Evolutionary conservation across 208 protist species (phyloP), one percentile per base, ranked within the genome.

Genomic region (Herpetomonas tarakana): DNA sequence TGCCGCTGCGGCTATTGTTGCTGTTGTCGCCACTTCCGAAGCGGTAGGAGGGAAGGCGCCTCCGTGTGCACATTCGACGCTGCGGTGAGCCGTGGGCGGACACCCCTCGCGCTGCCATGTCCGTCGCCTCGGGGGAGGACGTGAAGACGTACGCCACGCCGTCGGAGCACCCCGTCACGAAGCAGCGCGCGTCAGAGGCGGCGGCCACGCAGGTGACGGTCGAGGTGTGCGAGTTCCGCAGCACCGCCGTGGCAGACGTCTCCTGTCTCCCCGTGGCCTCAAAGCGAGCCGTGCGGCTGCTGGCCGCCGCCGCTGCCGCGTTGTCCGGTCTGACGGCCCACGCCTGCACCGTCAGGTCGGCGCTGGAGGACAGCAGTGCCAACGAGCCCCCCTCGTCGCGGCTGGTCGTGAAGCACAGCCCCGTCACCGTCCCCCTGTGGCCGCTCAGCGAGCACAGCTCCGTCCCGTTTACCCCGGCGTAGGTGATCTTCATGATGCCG

Each of bases 61-160:
- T 24, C 38, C 25, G 0, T 35, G 26, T 21, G 35, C n/a, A 19
- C 41, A 14, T 27, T 28, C 14, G 21, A 26, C 2, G 52, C 28
- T 1, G 44, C 46, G 7, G 2, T 30, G 12, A 3, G 11, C 11
- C 26, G 24, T 3, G 38, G n/a, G 4, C 51, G 22, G 58, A 54
- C 16, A 39, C 58, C 47, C 19, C 21, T 26, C 0, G 54, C 62
- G 2, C 12, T 39, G 3, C 19, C 57, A 1, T 47, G 21, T 50
- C 64, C 41, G 68, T 54, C 0, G 45, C 22, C 6, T 28, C 51
- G 18, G 12, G 4, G 11, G 31, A 28, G 4, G 27, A 22, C n/a
- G 49, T 54, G 51, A 88, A 94, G 18, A 92, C 81, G 27, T 88
- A 59, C 4, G 83, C 85, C 0, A 57, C 58, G 12, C 88, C 88